These are phyloP conservation scores for Mortierella alpina DNA, from an alignment of 192 early-diverging fungal genomes.

Conservation along the genomic window DNA sequence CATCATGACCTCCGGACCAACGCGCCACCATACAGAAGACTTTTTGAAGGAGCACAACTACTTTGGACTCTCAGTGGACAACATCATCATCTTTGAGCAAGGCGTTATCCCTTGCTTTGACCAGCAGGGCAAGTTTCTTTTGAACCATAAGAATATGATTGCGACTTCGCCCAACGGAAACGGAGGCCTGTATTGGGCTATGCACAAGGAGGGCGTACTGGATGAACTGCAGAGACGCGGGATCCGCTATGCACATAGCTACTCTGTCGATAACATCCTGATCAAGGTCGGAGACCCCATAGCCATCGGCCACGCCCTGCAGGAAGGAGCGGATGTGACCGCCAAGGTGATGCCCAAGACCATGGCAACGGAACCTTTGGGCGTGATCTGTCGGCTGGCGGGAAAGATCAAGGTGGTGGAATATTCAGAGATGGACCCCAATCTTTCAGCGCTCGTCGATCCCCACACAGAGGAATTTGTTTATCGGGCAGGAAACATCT, in stretches of 20 bases:
- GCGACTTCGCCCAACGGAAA: slow-evolving; percentile 85
- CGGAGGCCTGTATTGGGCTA: slow-evolving; percentile 89
- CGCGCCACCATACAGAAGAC: slow-evolving; percentile 71
- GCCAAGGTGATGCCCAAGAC: slow-evolving; percentile 90
- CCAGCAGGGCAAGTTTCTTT: slow-evolving; percentile 84
- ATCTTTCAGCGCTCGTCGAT: slow-evolving; percentile 71
- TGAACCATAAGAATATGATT: slow-evolving; percentile 75
- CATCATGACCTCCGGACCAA: slow-evolving; percentile 95
- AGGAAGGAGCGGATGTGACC: slow-evolving; percentile 83
- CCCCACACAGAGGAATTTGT: slow-evolving; percentile 65
- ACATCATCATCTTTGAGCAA: slow-evolving; percentile 93
- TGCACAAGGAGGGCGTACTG: slow-evolving; percentile 82
- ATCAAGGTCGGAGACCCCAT: slow-evolving; percentile 91
- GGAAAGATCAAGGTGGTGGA: slow-evolving; percentile 85
- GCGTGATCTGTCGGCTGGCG: slow-evolving; percentile 87
- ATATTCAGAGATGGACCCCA: slow-evolving; percentile 90
- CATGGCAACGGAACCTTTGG: slow-evolving; percentile 83
- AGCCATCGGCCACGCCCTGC: slow-evolving; percentile 86
- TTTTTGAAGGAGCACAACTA: slow-evolving; percentile 79
- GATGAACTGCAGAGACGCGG: slow-evolving; percentile 75
- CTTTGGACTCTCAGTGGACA: slow-evolving; percentile 80
- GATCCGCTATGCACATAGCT: slow-evolving; percentile 86
- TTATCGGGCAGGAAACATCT: slow-evolving; percentile 90
- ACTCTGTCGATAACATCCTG: slow-evolving; percentile 95
- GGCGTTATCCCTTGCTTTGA: slow-evolving; percentile 89